Conservation (phyloP, 1,284 basidiomycete genomes). For the Ceratobasidium sp. region DNA sequence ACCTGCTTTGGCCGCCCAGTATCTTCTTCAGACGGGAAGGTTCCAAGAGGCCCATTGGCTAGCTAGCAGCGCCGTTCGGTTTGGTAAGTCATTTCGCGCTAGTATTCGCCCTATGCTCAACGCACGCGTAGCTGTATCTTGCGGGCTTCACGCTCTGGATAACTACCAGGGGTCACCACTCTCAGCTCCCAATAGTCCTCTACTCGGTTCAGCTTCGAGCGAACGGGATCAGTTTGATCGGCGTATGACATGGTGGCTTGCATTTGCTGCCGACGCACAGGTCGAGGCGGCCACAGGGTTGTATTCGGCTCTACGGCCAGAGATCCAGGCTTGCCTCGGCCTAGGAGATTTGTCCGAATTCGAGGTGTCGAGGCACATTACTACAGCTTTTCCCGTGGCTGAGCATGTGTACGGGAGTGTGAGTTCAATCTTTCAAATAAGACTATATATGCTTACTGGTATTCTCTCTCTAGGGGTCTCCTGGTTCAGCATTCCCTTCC, state of each 20-base stretch:
- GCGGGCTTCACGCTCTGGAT: conserved; percentile 2
- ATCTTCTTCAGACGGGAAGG: conserved; percentile 13
- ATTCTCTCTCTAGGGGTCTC: background rate
- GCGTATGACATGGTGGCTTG: conserved; percentile 20
- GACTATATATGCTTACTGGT: background rate
- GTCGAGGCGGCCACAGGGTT: conserved; percentile 2
- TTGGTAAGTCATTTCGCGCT: background rate
- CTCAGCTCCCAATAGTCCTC: background rate
- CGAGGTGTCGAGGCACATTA: background rate
- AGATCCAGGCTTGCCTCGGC: conserved; percentile 10
- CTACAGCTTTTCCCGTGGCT: conserved; percentile 6
- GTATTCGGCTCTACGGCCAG: conserved; percentile 4
- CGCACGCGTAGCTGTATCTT: conserved; percentile 22
- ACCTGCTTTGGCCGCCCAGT: conserved; percentile 21
- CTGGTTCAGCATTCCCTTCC: no score
- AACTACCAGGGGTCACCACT: background rate
- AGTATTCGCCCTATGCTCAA: background rate
- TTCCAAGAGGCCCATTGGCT: conserved; percentile 26
- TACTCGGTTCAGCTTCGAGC: conserved; percentile 6
- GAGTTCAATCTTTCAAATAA: background rate
- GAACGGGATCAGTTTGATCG: conserved; percentile 15
- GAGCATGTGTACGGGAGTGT: conserved; percentile 5
- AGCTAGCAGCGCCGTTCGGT: conserved; percentile 15
- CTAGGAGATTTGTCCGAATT: background rate
- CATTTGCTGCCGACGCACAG: conserved; percentile 16